A percentile compares a stretch with the other conserved stretches of the same genome.
Evolutionary conservation across 331 rosid genomes (phyloP).

Genomic region (Phaseolus coccineus): DNA sequence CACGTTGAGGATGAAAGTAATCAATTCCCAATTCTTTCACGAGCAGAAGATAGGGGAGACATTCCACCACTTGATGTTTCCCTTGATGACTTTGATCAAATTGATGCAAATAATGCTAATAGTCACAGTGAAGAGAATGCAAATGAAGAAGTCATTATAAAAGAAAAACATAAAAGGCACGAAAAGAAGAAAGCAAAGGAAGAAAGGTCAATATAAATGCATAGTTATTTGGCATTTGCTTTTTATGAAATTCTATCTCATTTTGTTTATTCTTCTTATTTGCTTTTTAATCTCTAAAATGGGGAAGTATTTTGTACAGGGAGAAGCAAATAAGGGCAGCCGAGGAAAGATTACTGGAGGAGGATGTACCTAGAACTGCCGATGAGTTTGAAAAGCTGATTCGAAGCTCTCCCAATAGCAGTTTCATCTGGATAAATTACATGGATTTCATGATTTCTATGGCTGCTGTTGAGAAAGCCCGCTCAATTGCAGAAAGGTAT

Average conservation of each 20-base stretch:
- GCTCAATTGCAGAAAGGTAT: constrained; percentile 91
- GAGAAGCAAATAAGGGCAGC: constrained; percentile 79
- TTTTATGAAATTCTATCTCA: constrained; percentile 14
- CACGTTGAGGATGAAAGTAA: constrained; percentile 53
- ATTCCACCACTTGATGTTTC: constrained; percentile 87
- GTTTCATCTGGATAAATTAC: constrained; percentile 87
- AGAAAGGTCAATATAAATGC: constrained; percentile 66
- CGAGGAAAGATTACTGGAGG: constrained; percentile 85
- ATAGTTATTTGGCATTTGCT: constrained; percentile 28
- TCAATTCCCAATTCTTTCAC: constrained; percentile 57
- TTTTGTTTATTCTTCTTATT: not conserved
- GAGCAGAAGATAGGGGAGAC: constrained; percentile 75
- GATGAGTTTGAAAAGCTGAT: constrained; percentile 94
- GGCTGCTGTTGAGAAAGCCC: constrained; percentile 92
- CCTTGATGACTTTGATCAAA: constrained; percentile 71
- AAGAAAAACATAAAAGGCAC: constrained; percentile 66
- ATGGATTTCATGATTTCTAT: constrained; percentile 79
- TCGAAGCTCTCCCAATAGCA: constrained; percentile 90
- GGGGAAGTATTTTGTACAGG: constrained; percentile 51
- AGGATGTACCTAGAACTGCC: constrained; percentile 79
- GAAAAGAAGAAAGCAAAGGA: constrained; percentile 71
- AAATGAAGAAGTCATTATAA: constrained; percentile 44
- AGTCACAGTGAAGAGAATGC: constrained; percentile 54
- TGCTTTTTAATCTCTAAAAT: constrained; percentile 10
- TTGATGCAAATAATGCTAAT: constrained; percentile 44